Percentiles rank a stretch among this genome's conserved stretches.
phyloP scores from a whole-genome alignment of 2,329 filamentous ascomycete genomes.

The Byssothecium circinans region DNA sequence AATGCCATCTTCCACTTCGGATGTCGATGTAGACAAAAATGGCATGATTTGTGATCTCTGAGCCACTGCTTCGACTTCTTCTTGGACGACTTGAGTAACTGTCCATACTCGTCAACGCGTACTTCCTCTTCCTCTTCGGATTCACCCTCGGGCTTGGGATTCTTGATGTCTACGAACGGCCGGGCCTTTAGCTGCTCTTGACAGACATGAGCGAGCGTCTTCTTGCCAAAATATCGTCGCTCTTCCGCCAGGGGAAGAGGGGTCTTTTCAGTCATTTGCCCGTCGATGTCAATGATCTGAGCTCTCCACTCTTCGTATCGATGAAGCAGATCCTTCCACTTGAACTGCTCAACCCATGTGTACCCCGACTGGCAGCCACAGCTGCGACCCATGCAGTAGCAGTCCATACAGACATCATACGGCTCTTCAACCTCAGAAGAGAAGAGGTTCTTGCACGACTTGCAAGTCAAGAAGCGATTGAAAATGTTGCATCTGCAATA shows the following conservation, averaged over 20 bases:
- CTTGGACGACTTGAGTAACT: conserved; percentile 66
- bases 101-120: conserved; percentile 66
- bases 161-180: conserved; percentile 80
- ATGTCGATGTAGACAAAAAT: conserved; percentile 80
- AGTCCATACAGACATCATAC: conserved; percentile 98
- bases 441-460: conserved; percentile 71
- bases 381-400: conserved; percentile 94
- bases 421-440: conserved; percentile 74
- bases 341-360: conserved; percentile 91
- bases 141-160: conserved; percentile 54
- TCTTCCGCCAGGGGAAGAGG: conserved; percentile 73
- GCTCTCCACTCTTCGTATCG: conserved; percentile 83
- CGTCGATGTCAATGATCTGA: conserved; percentile 73
- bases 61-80: conserved; percentile 55
- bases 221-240: conserved; percentile 67
- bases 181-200: conserved; percentile 80
- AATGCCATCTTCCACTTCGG: conserved; percentile 81
- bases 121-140: conserved; percentile 56
- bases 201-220: conserved; percentile 87
- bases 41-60: conserved; percentile 64
- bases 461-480: conserved; percentile 93
- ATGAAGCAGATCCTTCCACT: conserved; percentile 74
- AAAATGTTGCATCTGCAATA: conserved; percentile 97
- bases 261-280: conserved; percentile 64
- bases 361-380: conserved; percentile 85